Evolutionary conservation across 108 stramenopile species (phyloP).

Genomic region (Fragilaria radians): DNA sequence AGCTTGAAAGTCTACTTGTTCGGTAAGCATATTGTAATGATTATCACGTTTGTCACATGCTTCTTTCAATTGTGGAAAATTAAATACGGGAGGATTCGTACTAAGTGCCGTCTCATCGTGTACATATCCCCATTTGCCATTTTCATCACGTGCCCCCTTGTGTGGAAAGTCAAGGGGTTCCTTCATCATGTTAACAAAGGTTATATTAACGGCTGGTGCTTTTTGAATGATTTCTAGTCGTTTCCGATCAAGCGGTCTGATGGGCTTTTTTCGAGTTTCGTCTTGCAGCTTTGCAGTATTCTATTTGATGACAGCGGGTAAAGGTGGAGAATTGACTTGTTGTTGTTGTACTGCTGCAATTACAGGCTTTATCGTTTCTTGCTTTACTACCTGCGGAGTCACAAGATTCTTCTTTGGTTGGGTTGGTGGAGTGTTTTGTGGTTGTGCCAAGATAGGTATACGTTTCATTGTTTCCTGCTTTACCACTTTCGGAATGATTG

Average conservation of each 20-base stretch:
- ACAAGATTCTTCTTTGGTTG: neutral
- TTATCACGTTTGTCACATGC: conserved; percentile 49
- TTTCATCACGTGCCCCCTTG: conserved; percentile 65
- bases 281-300: neutral
- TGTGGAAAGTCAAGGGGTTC: conserved; percentile 75
- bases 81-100: conserved; percentile 60
- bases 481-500: too few relatives aligned
- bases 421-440: neutral
- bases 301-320: neutral
- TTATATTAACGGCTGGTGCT: conserved; percentile 54
- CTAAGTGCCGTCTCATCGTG: conserved; percentile 70
- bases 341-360: neutral
- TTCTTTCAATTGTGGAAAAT: conserved; percentile 25
- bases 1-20: conserved; percentile 67
- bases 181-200: conserved; percentile 51
- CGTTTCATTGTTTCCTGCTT: too few relatives aligned
- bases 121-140: conserved; percentile 73
- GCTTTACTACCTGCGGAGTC: neutral
- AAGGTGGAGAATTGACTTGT: neutral
- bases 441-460: too few relatives aligned
- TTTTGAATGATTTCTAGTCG: conserved; percentile 56
- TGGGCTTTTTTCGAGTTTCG: conserved; percentile 19
- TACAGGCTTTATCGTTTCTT: neutral
- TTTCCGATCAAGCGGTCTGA: conserved; percentile 43
- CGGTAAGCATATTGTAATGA: conserved; percentile 62